Evolutionary conservation across 305 asterid species (phyloP).

Genomic region (Solanum hybrid): DNA sequence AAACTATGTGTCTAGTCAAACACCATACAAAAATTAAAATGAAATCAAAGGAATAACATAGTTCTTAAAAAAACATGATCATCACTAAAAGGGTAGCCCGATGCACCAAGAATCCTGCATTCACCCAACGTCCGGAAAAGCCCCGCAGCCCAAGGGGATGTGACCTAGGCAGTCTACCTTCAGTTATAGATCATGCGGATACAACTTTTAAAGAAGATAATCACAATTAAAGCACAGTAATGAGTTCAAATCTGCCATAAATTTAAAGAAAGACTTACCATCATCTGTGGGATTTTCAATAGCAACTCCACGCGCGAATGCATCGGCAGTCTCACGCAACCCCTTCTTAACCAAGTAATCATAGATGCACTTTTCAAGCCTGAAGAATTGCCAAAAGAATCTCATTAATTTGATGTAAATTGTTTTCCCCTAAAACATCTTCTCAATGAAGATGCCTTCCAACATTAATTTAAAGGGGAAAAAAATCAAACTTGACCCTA

Average conservation of each 20-base stretch:
- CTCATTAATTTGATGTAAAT: not conserved
- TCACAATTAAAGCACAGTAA: not conserved
- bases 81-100: not conserved
- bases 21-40: not conserved
- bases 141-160: not conserved
- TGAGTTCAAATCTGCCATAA: not conserved
- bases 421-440: not conserved
- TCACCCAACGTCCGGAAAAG: not conserved
- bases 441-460: not conserved
- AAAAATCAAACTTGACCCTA: not conserved
- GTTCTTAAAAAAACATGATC: not conserved
- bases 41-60: not conserved
- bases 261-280: conserved; percentile 13
- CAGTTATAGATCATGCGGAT: not conserved
- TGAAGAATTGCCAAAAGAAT: not conserved
- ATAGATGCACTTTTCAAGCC: conserved; percentile 40
- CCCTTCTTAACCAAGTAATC: conserved; percentile 34
- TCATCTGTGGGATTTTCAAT: conserved; percentile 1
- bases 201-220: not conserved
- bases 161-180: not conserved
- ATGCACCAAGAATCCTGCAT: not conserved
- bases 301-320: conserved; percentile 24
- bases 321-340: conserved; percentile 28
- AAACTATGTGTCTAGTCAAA: not conserved
- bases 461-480: not conserved